Evolutionary conservation across 768 basidiomycete genomes (phyloP).

Genomic region (Tricholoma flavovirens): DNA sequence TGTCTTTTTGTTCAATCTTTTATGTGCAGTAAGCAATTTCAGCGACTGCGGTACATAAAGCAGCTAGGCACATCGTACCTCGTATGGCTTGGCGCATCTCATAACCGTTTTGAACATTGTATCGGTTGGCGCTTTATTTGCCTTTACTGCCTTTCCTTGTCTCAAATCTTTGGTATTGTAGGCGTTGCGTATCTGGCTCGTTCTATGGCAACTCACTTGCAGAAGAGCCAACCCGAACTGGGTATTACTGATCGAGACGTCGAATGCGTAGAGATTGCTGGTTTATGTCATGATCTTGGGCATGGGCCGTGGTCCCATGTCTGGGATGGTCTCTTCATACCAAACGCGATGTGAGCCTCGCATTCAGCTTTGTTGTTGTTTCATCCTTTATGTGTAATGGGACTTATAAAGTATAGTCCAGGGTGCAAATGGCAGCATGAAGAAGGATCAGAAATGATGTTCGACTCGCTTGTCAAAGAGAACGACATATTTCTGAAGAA

Average conservation of each 20-base stretch:
- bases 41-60: constrained; percentile 70
- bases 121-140: constrained; percentile 44
- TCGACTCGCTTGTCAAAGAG: constrained; percentile 57
- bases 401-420: constrained; percentile 28
- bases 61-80: constrained; percentile 74
- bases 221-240: constrained; percentile 52
- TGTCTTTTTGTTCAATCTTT: constrained; percentile 1
- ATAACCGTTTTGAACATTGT: constrained; percentile 80
- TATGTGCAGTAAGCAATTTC: constrained; percentile 58
- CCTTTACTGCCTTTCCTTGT: background rate
- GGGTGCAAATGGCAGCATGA: constrained; percentile 65
- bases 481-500: constrained; percentile 45
- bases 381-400: background rate
- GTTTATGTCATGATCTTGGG: constrained; percentile 79
- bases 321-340: constrained; percentile 74
- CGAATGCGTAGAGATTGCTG: constrained; percentile 73
- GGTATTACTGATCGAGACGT: constrained; percentile 67
- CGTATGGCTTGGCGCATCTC: constrained; percentile 74
- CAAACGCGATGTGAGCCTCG: constrained; percentile 50
- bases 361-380: background rate
- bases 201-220: constrained; percentile 52
- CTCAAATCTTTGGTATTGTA: constrained; percentile 19
- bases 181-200: constrained; percentile 74
- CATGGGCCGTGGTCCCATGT: constrained; percentile 87
- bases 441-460: constrained; percentile 78